These are phyloP conservation scores for Apiotrichum veenhuisii DNA, from an alignment of 1,284 basidiomycete species.

Conservation along the genomic window DNA sequence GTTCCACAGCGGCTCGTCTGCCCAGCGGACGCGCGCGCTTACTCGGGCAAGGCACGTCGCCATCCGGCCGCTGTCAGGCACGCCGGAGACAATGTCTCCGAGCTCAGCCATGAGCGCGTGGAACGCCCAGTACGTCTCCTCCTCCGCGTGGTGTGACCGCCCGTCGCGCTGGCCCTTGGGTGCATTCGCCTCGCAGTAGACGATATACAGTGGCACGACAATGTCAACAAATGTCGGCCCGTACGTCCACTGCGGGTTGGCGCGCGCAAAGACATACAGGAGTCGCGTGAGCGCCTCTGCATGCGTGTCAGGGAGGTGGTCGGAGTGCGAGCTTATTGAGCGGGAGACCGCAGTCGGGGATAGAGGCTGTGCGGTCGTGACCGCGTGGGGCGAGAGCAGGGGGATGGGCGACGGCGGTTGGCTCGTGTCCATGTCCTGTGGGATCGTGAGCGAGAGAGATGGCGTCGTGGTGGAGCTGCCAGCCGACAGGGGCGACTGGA, in stretches of 20 bases:
- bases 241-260: slow-evolving; percentile 42
- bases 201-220: slow-evolving; percentile 44
- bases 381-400: slow-evolving; percentile 31
- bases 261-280: slow-evolving; percentile 41
- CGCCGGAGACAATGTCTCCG: slow-evolving; percentile 21
- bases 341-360: slow-evolving; percentile 8
- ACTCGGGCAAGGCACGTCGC: slow-evolving; percentile 25
- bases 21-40: slow-evolving; percentile 36
- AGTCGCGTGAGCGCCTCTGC: slow-evolving; percentile 45
- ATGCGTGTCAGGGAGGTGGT: slow-evolving; percentile 36
- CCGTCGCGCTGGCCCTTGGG: slow-evolving; percentile 2
- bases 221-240: slow-evolving; percentile 43
- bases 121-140: slow-evolving; percentile 46
- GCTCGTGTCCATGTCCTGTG: slow-evolving; percentile 1
- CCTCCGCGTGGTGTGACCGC: slow-evolving; percentile 31
- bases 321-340: slow-evolving; percentile 10
- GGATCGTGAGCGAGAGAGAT: slow-evolving; percentile 23
- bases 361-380: slow-evolving; percentile 14
- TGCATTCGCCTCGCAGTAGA: slow-evolving; percentile 25
- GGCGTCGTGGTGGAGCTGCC: slow-evolving; percentile 7
- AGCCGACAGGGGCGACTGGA: slow-evolving; percentile 20
- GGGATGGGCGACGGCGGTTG: slow-evolving; percentile 33
- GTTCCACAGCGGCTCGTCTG: slow-evolving; percentile 32
- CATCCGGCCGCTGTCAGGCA: slow-evolving; percentile 10
- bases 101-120: slow-evolving; percentile 36